These are phyloP conservation scores for Danielozyma ontarioensis DNA, from an alignment of 805 yeast genomes.

Conservation along the genomic window DNA sequence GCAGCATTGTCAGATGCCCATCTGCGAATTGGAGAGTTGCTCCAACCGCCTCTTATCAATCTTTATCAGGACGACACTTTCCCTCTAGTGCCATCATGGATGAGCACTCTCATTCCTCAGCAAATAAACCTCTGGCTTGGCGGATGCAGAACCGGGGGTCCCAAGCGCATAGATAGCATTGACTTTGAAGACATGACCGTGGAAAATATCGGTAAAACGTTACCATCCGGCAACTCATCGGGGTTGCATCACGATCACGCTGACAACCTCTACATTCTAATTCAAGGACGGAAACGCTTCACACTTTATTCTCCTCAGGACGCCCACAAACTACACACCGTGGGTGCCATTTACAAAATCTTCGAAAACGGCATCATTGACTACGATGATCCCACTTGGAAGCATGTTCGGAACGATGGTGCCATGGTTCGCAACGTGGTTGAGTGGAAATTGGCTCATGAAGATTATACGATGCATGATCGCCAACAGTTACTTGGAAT, in stretches of 20 bases:
- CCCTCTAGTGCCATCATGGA: slow-evolving; percentile 39
- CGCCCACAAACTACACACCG: slow-evolving; percentile 54
- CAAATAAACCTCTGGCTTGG: slow-evolving; percentile 74
- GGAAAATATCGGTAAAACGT: slow-evolving; percentile 45
- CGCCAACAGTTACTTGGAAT: no score
- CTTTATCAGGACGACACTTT: slow-evolving; percentile 21
- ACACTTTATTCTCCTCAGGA: slow-evolving; percentile 63
- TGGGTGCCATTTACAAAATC: slow-evolving; percentile 53
- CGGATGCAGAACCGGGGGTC: no score
- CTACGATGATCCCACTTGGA: slow-evolving; percentile 59
- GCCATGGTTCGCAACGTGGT: slow-evolving; percentile 49
- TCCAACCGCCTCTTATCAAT: slow-evolving; percentile 59
- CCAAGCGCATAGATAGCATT: no score
- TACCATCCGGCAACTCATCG: slow-evolving; percentile 61
- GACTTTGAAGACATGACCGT: slow-evolving; percentile 9
- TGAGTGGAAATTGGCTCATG: slow-evolving; percentile 33
- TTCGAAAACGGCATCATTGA: slow-evolving; percentile 62
- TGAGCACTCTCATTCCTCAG: slow-evolving; percentile 50
- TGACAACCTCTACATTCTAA: slow-evolving; percentile 62
- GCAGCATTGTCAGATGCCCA: slow-evolving; percentile 20
- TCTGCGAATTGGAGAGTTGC: slow-evolving; percentile 42
- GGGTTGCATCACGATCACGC: slow-evolving; percentile 82
- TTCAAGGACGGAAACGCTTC: slow-evolving; percentile 59
- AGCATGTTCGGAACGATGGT: slow-evolving; percentile 56
- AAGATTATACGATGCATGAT: no score